A percentile compares a stretch with the other conserved stretches of the same genome.
These are phyloP conservation scores for Botrytis elliptica DNA, from an alignment of 2,329 filamentous ascomycete genomes.

Conservation along the genomic window DNA sequence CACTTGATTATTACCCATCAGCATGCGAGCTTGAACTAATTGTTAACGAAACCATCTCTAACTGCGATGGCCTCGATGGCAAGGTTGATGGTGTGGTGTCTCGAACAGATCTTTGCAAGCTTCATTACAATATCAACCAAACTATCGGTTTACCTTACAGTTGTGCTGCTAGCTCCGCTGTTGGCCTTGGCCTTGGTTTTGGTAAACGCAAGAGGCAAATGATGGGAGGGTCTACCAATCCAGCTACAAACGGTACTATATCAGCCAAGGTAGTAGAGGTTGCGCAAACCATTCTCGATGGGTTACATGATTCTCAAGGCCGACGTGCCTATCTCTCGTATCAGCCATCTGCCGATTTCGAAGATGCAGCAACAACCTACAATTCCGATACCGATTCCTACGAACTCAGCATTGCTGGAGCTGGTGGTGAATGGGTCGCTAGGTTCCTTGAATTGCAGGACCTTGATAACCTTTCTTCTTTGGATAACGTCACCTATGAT, in stretches of 20 bases:
- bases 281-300: constrained; percentile 40
- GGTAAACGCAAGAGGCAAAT: no score
- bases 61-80: constrained; percentile 56
- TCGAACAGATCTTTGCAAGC: constrained; percentile 48
- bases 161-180: constrained; percentile 40
- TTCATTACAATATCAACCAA: constrained; percentile 47
- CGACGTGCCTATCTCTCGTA: constrained; percentile 42
- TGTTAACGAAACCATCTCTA: constrained; percentile 52
- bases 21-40: constrained; percentile 50
- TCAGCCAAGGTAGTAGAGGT: constrained; percentile 39
- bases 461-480: constrained; percentile 44
- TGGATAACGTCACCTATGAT: constrained; percentile 54
- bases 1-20: constrained; percentile 44
- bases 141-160: constrained; percentile 48
- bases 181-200: no score
- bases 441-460: constrained; percentile 23
- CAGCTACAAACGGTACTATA: constrained; percentile 27
- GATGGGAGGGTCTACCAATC: neutral
- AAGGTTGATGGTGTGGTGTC: constrained; percentile 53
- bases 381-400: constrained; percentile 28
- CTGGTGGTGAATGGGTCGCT: constrained; percentile 25
- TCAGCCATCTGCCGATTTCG: constrained; percentile 33
- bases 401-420: constrained; percentile 40
- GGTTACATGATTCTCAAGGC: constrained; percentile 40
- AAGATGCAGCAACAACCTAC: constrained; percentile 4